phyloP scores from a whole-genome alignment of 768 basidiomycete genomes.

The Nidularia pulvinata region DNA sequence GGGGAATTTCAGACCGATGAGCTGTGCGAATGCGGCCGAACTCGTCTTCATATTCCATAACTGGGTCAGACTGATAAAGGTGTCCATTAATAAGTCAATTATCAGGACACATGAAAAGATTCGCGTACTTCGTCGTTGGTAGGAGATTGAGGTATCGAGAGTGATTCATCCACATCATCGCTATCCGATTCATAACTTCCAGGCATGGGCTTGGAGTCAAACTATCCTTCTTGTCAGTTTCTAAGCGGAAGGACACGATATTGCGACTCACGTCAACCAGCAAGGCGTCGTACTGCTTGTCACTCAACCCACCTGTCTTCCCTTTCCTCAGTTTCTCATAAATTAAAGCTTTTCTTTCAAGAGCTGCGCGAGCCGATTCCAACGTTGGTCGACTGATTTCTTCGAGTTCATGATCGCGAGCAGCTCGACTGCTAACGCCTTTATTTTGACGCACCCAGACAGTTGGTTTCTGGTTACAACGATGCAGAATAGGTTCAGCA shows the following conservation, averaged over 20 bases:
- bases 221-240: conserved; percentile 35
- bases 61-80: conserved; percentile 59
- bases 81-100: conserved; percentile 1
- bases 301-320: conserved; percentile 75
- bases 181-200: conserved; percentile 66
- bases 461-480: conserved; percentile 60
- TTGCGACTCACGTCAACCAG: conserved; percentile 72
- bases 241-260: neutral
- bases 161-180: conserved; percentile 80
- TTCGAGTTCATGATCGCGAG: conserved; percentile 72
- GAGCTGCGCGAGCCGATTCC: conserved; percentile 66
- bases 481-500: no score
- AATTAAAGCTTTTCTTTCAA: conserved; percentile 79
- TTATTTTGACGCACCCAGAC: conserved; percentile 79
- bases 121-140: conserved; percentile 35
- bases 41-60: conserved; percentile 87
- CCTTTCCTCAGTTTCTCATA: conserved; percentile 82
- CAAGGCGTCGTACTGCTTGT: conserved; percentile 69
- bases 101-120: neutral
- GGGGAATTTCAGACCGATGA: conserved; percentile 75
- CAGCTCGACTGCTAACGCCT: conserved; percentile 64
- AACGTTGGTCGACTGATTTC: conserved; percentile 66
- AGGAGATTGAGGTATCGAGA: conserved; percentile 51
- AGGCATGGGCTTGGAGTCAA: conserved; percentile 54
- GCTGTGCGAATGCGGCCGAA: conserved; percentile 78